These are phyloP conservation scores for Aspergillus heteromorphus DNA, from an alignment of 495 filamentous ascomycete genomes.

Conservation along the genomic window DNA sequence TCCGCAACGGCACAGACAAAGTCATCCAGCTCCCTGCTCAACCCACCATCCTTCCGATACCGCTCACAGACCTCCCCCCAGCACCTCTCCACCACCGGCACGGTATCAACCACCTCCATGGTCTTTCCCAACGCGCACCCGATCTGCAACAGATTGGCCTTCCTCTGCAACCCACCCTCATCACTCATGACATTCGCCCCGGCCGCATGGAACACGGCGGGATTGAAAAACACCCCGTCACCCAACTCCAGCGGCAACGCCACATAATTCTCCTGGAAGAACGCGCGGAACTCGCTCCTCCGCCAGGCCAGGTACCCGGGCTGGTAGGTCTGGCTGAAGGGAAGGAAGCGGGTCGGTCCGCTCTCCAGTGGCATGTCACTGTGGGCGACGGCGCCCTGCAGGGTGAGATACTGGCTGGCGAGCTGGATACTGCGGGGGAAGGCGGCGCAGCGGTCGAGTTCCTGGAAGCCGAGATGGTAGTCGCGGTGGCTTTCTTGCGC, in stretches of 20 bases:
- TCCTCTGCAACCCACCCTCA: slow-evolving; percentile 33
- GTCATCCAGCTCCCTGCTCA: slow-evolving; percentile 28
- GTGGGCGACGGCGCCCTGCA: slow-evolving; percentile 55
- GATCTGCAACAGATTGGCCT: slow-evolving; percentile 51
- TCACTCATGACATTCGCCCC: slow-evolving; percentile 41
- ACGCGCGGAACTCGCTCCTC: slow-evolving; percentile 38
- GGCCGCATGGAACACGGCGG: slow-evolving; percentile 53
- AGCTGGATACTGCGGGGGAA: slow-evolving; percentile 43
- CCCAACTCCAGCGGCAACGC: slow-evolving; percentile 41
- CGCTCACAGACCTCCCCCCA: slow-evolving; percentile 34
- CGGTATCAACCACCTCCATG: slow-evolving; percentile 50
- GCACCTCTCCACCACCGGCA: slow-evolving; percentile 34
- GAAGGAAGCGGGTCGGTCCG: slow-evolving; percentile 50
- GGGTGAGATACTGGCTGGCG: slow-evolving; percentile 44
- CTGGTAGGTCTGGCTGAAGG: slow-evolving; percentile 47
- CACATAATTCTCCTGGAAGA: slow-evolving; percentile 43
- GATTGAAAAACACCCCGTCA: slow-evolving; percentile 54
- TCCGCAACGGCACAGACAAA: slow-evolving; percentile 43
- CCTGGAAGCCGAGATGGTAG: slow-evolving; percentile 55
- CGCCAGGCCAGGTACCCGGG: slow-evolving; percentile 50
- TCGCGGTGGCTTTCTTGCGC: slow-evolving; percentile 51
- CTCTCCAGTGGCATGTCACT: slow-evolving; percentile 47
- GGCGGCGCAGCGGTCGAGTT: slow-evolving; percentile 20
- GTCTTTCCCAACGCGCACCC: slow-evolving; percentile 52
- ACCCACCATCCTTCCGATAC: slow-evolving; percentile 27